Conservation (phyloP, 805 yeast species). For the Brettanomyces nanus region DNA sequence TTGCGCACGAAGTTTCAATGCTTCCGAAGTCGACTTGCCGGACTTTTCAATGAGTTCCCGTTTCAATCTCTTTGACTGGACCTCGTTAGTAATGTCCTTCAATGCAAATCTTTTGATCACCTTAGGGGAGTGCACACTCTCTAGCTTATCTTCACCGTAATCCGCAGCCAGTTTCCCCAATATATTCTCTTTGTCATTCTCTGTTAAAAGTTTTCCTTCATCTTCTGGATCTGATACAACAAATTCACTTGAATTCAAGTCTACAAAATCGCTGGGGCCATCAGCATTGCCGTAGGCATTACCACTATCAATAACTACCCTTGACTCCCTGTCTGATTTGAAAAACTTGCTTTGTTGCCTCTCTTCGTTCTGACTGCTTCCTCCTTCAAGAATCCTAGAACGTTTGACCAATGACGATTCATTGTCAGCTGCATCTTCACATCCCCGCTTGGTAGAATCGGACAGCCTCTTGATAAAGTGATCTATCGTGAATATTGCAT, state of each 20-base stretch:
- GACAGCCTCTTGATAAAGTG: slow-evolving; percentile 12
- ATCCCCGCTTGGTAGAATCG: background rate
- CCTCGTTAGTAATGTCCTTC: too few relatives aligned
- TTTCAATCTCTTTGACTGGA: too few relatives aligned
- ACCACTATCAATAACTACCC: too few relatives aligned
- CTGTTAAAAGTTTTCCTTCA: background rate
- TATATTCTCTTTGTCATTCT: background rate
- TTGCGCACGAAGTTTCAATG: too few relatives aligned
- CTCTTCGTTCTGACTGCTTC: background rate
- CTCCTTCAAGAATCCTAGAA: background rate
- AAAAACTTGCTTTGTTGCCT: background rate
- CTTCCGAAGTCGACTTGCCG: too few relatives aligned
- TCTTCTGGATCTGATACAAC: slow-evolving; percentile 1
- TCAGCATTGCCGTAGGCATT: background rate
- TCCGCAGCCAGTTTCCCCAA: background rate
- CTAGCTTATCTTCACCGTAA: background rate
- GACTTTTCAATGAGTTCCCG: too few relatives aligned
- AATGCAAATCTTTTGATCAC: too few relatives aligned
- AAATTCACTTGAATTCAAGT: slow-evolving; percentile 2
- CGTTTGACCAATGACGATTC: background rate
- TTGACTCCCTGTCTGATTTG: background rate
- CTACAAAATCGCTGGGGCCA: background rate
- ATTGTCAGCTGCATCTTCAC: background rate
- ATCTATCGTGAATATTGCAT: slow-evolving; percentile 17
- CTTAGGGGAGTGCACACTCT: too few relatives aligned